Conservation (phyloP, 2,329 filamentous ascomycete species). For the Sclerotinia trifoliorum region DNA sequence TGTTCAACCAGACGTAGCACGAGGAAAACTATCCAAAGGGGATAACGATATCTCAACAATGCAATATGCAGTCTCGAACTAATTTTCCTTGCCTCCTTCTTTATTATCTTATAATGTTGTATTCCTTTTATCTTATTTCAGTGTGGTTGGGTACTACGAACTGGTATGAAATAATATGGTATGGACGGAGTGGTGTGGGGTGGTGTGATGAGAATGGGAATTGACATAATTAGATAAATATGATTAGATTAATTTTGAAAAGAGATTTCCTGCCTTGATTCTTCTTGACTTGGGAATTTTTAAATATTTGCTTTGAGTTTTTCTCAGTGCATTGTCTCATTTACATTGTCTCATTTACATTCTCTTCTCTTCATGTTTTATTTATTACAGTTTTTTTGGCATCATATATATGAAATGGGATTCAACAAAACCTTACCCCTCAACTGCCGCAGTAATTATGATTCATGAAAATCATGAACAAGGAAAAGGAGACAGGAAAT, state of each 20-base stretch:
- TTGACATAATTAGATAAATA: constrained; percentile 4
- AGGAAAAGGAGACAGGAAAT: too few species aligned
- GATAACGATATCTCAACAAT: not conserved
- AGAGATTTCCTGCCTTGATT: too few species aligned
- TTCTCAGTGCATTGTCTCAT: too few species aligned
- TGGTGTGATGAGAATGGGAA: not conserved
- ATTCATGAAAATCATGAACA: too few species aligned
- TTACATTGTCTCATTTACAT: too few species aligned
- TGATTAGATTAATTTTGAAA: constrained; percentile 10
- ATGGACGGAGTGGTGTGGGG: not conserved
- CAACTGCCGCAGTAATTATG: too few species aligned
- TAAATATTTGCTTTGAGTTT: not conserved
- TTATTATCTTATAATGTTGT: not conserved
- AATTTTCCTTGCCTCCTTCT: not conserved
- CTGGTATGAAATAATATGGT: not conserved
- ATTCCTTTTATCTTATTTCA: not conserved
- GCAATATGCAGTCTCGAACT: not conserved
- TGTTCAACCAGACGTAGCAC: not conserved
- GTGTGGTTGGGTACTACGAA: not conserved
- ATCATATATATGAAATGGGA: too few species aligned
- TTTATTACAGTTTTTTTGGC: too few species aligned
- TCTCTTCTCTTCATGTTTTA: too few species aligned
- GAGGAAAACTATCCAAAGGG: too few species aligned
- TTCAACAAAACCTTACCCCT: too few species aligned
- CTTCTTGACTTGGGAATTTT: not conserved